Base-by-base conservation (phyloP, 495 filamentous ascomycete species). In the Lasiosphaeris hirsuta region DNA sequence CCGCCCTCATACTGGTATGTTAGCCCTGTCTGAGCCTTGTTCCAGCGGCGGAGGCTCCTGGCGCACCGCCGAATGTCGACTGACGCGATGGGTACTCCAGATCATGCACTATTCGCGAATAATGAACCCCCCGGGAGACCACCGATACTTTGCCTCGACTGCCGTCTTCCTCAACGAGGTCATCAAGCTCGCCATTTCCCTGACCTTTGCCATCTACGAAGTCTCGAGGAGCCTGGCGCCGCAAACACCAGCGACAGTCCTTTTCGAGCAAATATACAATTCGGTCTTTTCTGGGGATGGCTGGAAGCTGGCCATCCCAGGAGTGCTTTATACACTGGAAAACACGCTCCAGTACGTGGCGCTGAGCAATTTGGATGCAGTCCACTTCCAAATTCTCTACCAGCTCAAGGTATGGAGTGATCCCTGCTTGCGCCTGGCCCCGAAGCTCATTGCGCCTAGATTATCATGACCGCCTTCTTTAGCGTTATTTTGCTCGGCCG, bases 81-180 rank as follows among this genome's bases (percentile, higher is more conserved):
- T 69, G 49, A 67, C 64, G 41, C 35, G 5, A 15, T 6, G 15
- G 10, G 13, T 30, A 5, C 33, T 10, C 13, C 67, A 90, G 88
- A 80, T 97, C 39, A 85, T 92, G 76, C 93, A 96, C 75, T 97
- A 97, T 68, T 96, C 92, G 10, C 82, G 92, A 61, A 82, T 92
- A 42, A 98, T 98, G 94, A 87, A 90, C 6, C 79, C 84, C 15
- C 81, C 84, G 35, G 84, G 84, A 62, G 88, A 89, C 49, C 90
- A 90, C 60, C 86, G 92, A 68, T 98, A 96, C 72, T 86, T 92
- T 59, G 85, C 93, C 30, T 97, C 92, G 13, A 97, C 94, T 23
- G 93, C 94, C 11, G 93, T 98, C 15, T 89, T 98, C 66, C 75
- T 97, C 41, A 96, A 92, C 67, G 94, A 98, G 73, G 82, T 96